Evolutionary conservation across 768 basidiomycete genomes (phyloP).

Genomic region (Albatrellus ellisii): DNA sequence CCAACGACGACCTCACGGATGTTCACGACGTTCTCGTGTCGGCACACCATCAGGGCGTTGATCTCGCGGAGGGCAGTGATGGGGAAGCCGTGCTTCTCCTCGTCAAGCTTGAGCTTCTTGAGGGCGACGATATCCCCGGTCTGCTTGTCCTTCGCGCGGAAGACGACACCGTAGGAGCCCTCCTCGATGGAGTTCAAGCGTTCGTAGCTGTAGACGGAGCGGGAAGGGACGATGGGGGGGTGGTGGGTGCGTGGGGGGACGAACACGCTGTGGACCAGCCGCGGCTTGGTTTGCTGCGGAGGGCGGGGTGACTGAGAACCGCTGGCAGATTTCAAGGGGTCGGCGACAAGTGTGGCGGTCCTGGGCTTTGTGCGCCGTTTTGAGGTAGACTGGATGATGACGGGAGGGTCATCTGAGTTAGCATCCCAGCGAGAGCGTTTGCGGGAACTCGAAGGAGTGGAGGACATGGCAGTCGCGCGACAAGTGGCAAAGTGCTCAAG

Average conservation of each 20-base stretch:
- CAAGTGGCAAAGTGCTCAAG: background rate
- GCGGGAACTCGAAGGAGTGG: constrained; percentile 46
- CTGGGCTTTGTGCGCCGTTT: constrained; percentile 44
- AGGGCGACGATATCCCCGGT: constrained; percentile 93
- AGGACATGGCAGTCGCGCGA: constrained; percentile 17
- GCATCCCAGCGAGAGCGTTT: constrained; percentile 71
- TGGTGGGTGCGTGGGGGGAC: constrained; percentile 68
- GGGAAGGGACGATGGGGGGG: constrained; percentile 72
- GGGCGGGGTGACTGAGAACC: constrained; percentile 10
- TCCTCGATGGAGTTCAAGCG: constrained; percentile 97
- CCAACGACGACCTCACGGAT: constrained; percentile 97
- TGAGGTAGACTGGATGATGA: constrained; percentile 24
- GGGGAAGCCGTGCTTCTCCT: constrained; percentile 97
- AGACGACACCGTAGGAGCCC: constrained; percentile 95
- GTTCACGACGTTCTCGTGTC: constrained; percentile 94
- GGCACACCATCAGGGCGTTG: constrained; percentile 90
- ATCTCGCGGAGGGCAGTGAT: constrained; percentile 94
- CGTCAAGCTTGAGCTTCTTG: constrained; percentile 96
- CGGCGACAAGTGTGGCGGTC: constrained; percentile 17
- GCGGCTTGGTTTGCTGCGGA: constrained; percentile 10
- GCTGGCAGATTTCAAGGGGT: constrained; percentile 8
- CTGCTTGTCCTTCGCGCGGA: constrained; percentile 88
- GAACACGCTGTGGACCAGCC: constrained; percentile 42
- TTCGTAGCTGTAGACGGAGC: constrained; percentile 91
- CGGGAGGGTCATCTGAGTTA: constrained; percentile 32